Evolutionary conservation across 441 rosid genomes (phyloP), one percentile per base, ranked within the genome.

Genomic region (Gossypium armourianum): DNA sequence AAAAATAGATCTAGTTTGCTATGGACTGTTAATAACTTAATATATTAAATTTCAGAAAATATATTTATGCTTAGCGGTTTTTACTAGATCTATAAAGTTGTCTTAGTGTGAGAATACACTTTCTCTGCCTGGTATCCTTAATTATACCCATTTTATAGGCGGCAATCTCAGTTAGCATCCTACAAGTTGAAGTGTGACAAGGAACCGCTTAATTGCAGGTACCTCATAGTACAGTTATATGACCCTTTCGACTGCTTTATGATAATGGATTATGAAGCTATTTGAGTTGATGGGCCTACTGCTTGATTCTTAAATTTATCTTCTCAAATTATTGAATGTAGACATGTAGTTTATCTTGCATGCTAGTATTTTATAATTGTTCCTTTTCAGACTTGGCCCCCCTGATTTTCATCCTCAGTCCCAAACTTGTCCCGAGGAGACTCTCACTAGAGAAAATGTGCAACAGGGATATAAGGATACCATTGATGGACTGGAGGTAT

Each of bases 151-250:
- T 63, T 36, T 66, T 79, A 78, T 88, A 95, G 98, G 91, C 86
- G 97, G 79, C 81, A 83, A 70, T 81, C 86, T 65, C 91, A 81
- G 6, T 75, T 85, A 80, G 75, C 84, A 71, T 83, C 94, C 65
- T 96, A 93, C 88, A 93, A 86, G 77, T 85, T 96, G 86, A 93
- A 91, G 90, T 91, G 96, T 76, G 98, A 93, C 67, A 88, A 88
- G 82, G 97, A 96, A 73, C 82, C 86, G 60, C 76, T 93, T 47
- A 96, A 87, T 81, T 87, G 96, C 68, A 76, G 96, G 98, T 93
- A 86, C 70, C 56, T 69, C 26, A 68, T 47, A 49, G 50, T 62
- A 57, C 28, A 45, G 70, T 71, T 71, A 17, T 32, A 16, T 20
- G 69, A 4, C 36, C 8, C 9, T 21, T 5, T 59, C 9, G 6